Evolutionary conservation across 768 basidiomycete genomes (phyloP), one percentile per base, ranked within the genome.

Genomic region (Hypholoma fasciculare): DNA sequence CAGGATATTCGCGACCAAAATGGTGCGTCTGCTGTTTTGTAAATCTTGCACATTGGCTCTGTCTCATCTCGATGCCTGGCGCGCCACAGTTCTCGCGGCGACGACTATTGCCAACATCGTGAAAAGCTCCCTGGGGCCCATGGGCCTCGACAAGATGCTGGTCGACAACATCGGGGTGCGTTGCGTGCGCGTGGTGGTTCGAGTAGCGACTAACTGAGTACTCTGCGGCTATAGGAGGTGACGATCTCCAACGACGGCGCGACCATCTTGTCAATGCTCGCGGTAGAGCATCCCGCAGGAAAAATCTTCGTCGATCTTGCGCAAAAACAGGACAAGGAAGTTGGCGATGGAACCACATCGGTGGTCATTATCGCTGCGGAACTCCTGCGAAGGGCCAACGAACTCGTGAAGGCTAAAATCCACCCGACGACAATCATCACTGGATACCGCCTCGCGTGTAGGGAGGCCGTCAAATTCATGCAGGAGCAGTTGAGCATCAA

Each of bases 221-320:
- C 54, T 57, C 52, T 52, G 37, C 55, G 62, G 54, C 57, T 63
- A 34, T 73, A 96, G 94, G 97, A 99, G 82, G 96, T 98, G 27
- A 98, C 97, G 30, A 98, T 99, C 71, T 98, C 97, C 48, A 99
- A 99, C 75, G 97, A 98, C 76, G 97, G 97, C 49, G 97, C 97
- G 14, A 98, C 97, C n/a, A 99, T 99, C 65, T 86, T 99, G 39
- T 89, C 92, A 20, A 81, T 98, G 17, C 80, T 98, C 40, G 87
- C 94, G 14, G 96, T 99, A 46, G 94, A 97, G 67, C 94, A 98
- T 69, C 97, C 97, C 26, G 97, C 97, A 4, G 97, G 95, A 19
- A 89, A 93, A 62, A 95, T 99, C 61, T 94, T 99, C 63, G 96
- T 98, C 48, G 95, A 98, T 74, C 90, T 99, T 46, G 95, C 97